Conservation (phyloP, 306 rosid species). For the Cicer judaicum region DNA sequence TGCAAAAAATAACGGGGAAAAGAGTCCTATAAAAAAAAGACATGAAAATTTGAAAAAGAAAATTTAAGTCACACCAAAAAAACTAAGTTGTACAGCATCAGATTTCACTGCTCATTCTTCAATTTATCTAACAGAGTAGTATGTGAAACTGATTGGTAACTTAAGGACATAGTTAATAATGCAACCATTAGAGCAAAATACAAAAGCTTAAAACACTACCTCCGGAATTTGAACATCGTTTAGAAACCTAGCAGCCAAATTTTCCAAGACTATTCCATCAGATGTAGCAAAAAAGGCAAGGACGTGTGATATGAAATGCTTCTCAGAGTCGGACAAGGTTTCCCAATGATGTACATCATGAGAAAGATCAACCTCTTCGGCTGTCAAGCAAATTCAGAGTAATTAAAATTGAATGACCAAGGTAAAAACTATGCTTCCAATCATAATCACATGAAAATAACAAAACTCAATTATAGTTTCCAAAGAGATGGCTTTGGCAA, state of each 20-base stretch:
- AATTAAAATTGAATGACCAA: conserved; percentile 31
- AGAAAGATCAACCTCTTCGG: conserved; percentile 95
- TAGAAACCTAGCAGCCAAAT: conserved; percentile 84
- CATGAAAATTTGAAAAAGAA: conserved; percentile 12
- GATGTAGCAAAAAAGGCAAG: conserved; percentile 94
- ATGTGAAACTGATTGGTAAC: conserved; percentile 27
- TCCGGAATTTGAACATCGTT: conserved; percentile 87
- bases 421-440: conserved; percentile 6
- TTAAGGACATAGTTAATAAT: not conserved
- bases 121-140: conserved; percentile 12
- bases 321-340: conserved; percentile 72
- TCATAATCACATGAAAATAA: conserved; percentile 9
- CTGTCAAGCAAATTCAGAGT: conserved; percentile 55
- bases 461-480: conserved; percentile 22
- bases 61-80: not conserved
- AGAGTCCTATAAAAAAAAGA: not conserved
- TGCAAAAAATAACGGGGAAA: not conserved
- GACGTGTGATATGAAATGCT: conserved; percentile 77
- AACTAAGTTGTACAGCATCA: conserved; percentile 17
- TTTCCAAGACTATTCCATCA: conserved; percentile 92
- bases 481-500: not conserved
- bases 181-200: not conserved
- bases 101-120: not conserved
- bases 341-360: conserved; percentile 77
- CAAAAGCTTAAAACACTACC: conserved; percentile 50